Evolutionary conservation across 176 grass and related monocot genomes (phyloP).

Genomic region (Luzula sylvatica): DNA sequence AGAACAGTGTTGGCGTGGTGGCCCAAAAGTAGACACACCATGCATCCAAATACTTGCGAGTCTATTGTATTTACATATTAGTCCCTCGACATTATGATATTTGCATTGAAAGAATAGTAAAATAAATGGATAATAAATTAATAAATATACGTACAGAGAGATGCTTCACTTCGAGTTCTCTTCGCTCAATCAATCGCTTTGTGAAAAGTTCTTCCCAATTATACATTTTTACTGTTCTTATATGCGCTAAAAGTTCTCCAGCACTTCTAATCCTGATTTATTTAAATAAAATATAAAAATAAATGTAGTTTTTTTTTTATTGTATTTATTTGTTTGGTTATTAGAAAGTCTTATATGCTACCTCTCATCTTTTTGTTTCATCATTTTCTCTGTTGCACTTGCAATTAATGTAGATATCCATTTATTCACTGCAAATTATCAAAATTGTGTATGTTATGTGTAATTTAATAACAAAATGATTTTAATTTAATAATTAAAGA

Average conservation of each 20-base stretch:
- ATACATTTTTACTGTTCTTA: constrained; percentile 95
- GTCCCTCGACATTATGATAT: background rate
- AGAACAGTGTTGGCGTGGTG: constrained; percentile 91
- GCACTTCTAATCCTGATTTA: constrained; percentile 69
- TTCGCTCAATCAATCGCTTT: constrained; percentile 60
- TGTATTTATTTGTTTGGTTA: background rate
- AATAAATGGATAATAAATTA: constrained; percentile 10
- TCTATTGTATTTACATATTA: constrained; percentile 30
- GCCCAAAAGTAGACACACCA: constrained; percentile 99
- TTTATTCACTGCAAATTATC: constrained; percentile 65
- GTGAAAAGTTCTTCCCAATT: constrained; percentile 86
- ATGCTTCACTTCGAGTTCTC: constrained; percentile 82
- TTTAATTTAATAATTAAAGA: background rate
- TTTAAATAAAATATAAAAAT: background rate
- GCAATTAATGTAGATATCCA: constrained; percentile 86
- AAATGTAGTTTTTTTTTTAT: too few relatives aligned
- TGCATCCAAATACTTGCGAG: constrained; percentile 95
- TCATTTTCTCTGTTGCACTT: constrained; percentile 76
- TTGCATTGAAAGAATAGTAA: background rate
- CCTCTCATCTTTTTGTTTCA: constrained; percentile 93
- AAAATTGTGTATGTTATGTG: background rate
- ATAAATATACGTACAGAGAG: constrained; percentile 89
- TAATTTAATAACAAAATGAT: background rate
- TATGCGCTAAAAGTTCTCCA: constrained; percentile 81
- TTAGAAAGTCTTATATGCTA: constrained; percentile 20